Evolutionary conservation across 768 basidiomycete genomes (phyloP), one percentile per base, ranked within the genome.

Genomic region (Boletus coccyginus): DNA sequence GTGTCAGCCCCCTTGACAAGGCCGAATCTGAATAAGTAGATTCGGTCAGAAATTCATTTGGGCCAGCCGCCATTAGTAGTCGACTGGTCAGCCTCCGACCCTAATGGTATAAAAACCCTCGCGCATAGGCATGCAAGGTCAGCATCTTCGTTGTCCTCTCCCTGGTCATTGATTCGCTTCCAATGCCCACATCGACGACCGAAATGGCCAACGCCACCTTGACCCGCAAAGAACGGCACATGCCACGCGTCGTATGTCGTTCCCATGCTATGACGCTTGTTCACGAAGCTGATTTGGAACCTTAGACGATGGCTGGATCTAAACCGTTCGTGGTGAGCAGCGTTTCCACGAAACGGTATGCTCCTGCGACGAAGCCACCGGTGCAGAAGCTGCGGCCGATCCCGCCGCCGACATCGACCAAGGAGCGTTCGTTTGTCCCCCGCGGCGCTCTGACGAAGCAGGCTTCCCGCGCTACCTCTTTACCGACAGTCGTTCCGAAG

Each of bases 321-420:
- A 59, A 10, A n/a, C 52, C 56, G 6, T 65, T 66, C 17, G 60
- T 62, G 21, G 60, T 64, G 8, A 17, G 31, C 9, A 46, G 49
- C 11, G 1, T 57, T 0, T 14, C 32, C 24, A 46, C 52, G n/a
- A 53, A 56, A 17, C 44, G 61, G 4, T 44, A 50, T 5, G 43
- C 42, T 12, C 33, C 41, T 14, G 17, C 50, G 2, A 56, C 17
- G 19, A 53, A 33, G 13, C 3, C 47, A 0, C 21, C 39, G 0
- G 3, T 19, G 7, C 19, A 21, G 35, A 38, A 12, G 42, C 21
- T 3, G 16, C 21, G 39, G 7, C 36, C 16, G 7, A 29, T 43
- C 31, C 19, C 35, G 3, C 10, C 7, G 2, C 13, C 13, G 6
- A 17, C 16, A 12, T 6, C 8, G 8, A 16, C 7, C 21, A 35